A percentile compares a stretch with the other conserved stretches of the same genome.
Evolutionary conservation across 345 rosid genomes (phyloP).

Genomic region (Citrus sp.): DNA sequence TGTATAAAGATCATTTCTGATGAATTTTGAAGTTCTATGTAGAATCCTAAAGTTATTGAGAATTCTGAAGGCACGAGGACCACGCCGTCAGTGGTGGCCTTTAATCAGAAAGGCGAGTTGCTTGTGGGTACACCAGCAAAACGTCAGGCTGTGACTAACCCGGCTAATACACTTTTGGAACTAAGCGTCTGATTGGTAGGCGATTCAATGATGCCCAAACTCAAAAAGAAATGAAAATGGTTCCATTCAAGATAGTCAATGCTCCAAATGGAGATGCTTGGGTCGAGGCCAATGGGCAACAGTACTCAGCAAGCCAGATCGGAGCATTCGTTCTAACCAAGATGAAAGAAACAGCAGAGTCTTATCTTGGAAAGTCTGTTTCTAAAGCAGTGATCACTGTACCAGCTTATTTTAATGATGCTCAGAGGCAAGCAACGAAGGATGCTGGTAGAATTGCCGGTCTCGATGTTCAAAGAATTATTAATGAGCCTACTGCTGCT

Average conservation of each 20-base stretch:
- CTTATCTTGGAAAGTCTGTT: too few relatives aligned
- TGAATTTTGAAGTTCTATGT: not conserved
- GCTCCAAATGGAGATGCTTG: slow-evolving; percentile 96
- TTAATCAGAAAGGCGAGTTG: slow-evolving; percentile 66
- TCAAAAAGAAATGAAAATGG: slow-evolving; percentile 86
- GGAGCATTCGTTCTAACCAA: slow-evolving; percentile 85
- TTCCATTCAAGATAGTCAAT: slow-evolving; percentile 75
- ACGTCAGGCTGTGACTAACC: slow-evolving; percentile 90
- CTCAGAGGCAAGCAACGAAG: too few relatives aligned
- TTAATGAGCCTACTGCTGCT: too few relatives aligned
- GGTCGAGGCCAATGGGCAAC: slow-evolving; percentile 81
- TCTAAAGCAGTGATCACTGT: too few relatives aligned
- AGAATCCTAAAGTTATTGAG: slow-evolving; percentile 90
- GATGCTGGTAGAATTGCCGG: too few relatives aligned
- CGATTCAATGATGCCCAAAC: slow-evolving; percentile 73
- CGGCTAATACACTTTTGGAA: slow-evolving; percentile 67
- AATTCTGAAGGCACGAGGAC: slow-evolving; percentile 88
- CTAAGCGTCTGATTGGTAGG: slow-evolving; percentile 84
- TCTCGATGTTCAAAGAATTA: too few relatives aligned
- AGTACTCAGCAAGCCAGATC: slow-evolving; percentile 79
- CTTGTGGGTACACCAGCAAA: slow-evolving; percentile 93
- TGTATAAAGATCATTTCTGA: not conserved
- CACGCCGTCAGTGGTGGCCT: slow-evolving; percentile 87
- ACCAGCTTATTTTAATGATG: too few relatives aligned
- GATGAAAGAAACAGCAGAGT: too few relatives aligned